Evolutionary conservation across 1,284 basidiomycete species (phyloP).

Genomic region (Cryptococcus maquisensis): DNA sequence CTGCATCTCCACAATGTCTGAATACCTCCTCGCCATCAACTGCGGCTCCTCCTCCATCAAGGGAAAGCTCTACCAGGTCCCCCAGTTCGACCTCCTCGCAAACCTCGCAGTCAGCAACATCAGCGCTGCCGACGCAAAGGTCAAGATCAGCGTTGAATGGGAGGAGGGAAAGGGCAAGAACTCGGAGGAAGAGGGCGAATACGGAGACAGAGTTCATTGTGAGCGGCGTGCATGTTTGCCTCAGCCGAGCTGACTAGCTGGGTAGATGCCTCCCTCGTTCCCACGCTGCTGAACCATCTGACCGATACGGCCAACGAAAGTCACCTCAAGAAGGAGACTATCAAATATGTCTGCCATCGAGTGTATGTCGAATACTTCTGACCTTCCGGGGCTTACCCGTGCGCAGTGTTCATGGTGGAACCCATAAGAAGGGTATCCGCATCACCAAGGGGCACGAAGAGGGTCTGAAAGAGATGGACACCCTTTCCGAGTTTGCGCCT

Average conservation of each 20-base stretch:
- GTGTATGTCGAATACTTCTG: conserved; percentile 30
- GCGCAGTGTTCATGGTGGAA: conserved; percentile 74
- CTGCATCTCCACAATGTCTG: neutral
- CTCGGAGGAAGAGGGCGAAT: conserved; percentile 13
- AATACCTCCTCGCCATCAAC: conserved; percentile 48
- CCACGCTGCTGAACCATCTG: conserved; percentile 39
- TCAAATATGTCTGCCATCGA: conserved; percentile 48
- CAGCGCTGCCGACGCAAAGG: conserved; percentile 42
- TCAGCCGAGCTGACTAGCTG: neutral
- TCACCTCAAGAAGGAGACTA: conserved; percentile 32
- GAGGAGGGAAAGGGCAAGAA: conserved; percentile 14
- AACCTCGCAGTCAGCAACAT: conserved; percentile 41
- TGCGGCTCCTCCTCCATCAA: conserved; percentile 51
- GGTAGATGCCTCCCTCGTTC: conserved; percentile 42
- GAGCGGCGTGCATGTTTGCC: conserved; percentile 1
- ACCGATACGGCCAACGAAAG: conserved; percentile 16
- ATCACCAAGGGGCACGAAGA: conserved; percentile 56
- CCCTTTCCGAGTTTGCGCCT: conserved; percentile 71
- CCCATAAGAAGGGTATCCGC: conserved; percentile 62
- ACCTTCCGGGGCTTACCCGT: neutral
- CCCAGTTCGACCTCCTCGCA: conserved; percentile 26
- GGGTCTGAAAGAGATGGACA: conserved; percentile 66
- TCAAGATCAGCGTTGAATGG: conserved; percentile 28
- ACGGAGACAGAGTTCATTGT: conserved; percentile 18
- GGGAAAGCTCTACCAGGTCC: conserved; percentile 44